These are phyloP conservation scores for Vitis rupestris DNA, from an alignment of 164 flowering plant genomes.

Conservation along the genomic window DNA sequence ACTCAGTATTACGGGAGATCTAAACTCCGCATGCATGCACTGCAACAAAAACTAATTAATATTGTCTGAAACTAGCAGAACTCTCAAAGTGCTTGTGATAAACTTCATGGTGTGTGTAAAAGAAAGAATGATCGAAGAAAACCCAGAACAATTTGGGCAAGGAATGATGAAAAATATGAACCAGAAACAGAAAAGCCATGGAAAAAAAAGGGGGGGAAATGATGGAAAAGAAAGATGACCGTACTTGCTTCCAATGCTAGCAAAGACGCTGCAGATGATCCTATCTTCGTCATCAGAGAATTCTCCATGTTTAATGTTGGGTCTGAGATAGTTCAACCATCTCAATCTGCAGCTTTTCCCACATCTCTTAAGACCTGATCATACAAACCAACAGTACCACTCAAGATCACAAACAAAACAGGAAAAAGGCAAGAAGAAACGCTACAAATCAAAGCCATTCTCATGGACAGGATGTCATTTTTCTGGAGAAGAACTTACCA, in stretches of 20 bases:
- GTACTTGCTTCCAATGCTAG: constrained; percentile 75
- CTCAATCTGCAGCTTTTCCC: constrained; percentile 83
- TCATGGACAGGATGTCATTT: background rate
- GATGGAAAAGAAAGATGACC: background rate
- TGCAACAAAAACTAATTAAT: too few species aligned
- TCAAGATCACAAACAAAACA: background rate
- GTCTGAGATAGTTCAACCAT: constrained; percentile 85
- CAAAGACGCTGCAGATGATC: constrained; percentile 62
- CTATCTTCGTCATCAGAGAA: constrained; percentile 81
- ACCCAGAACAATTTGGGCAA: too few species aligned
- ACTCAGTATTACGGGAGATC: constrained; percentile 12
- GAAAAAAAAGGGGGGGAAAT: background rate
- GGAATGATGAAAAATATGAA: too few species aligned
- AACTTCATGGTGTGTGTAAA: too few species aligned
- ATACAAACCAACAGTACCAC: background rate
- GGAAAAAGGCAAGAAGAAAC: background rate
- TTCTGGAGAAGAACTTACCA: constrained; percentile 32
- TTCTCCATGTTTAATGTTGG: constrained; percentile 80
- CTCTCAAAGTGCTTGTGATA: too few species aligned
- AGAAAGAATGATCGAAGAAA: too few species aligned
- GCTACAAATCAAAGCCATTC: background rate
- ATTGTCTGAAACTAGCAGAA: too few species aligned
- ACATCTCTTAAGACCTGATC: constrained; percentile 57
- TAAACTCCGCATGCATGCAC: constrained; percentile 16
- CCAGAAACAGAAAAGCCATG: background rate